Percentiles rank a stretch among this genome's conserved stretches.
These are phyloP conservation scores for Galerina marginata DNA, from an alignment of 768 basidiomycete genomes.

Conservation along the genomic window DNA sequence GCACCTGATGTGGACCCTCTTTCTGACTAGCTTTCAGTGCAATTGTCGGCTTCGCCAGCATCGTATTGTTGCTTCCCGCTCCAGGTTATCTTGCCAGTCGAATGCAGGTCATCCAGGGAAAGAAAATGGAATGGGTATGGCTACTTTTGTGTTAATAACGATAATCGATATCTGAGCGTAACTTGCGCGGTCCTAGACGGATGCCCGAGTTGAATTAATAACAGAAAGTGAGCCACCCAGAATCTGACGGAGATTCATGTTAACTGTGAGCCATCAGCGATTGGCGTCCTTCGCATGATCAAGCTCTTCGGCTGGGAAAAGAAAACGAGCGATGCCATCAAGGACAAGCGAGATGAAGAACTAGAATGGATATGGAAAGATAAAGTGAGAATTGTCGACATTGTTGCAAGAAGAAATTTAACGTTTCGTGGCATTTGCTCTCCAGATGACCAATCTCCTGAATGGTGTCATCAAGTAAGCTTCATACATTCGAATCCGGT, in stretches of 20 bases:
- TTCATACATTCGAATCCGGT: background rate
- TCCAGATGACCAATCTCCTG: constrained; percentile 10
- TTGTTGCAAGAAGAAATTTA: background rate
- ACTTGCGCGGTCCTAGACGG: constrained; percentile 32
- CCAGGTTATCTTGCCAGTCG: constrained; percentile 56
- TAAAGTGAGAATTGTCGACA: constrained; percentile 15
- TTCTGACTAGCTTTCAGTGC: background rate
- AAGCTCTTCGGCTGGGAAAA: constrained; percentile 78
- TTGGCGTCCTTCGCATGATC: constrained; percentile 70
- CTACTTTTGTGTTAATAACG: background rate
- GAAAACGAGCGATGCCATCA: constrained; percentile 57
- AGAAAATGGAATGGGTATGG: constrained; percentile 47
- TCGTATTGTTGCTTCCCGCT: constrained; percentile 58
- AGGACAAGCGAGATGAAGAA: constrained; percentile 67
- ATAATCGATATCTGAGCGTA: background rate
- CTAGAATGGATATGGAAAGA: constrained; percentile 59
- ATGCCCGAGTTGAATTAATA: constrained; percentile 64
- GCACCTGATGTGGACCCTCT: background rate
- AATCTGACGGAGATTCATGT: background rate
- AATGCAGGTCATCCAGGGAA: constrained; percentile 52
- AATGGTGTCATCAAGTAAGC: constrained; percentile 20
- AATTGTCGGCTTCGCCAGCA: constrained; percentile 50
- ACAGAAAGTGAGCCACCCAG: constrained; percentile 52
- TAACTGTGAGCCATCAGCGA: constrained; percentile 37
- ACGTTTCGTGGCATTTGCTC: background rate